Evolutionary conservation across 1,139 yeast species (phyloP).

Genomic region (Blastobotrys indianensis): DNA sequence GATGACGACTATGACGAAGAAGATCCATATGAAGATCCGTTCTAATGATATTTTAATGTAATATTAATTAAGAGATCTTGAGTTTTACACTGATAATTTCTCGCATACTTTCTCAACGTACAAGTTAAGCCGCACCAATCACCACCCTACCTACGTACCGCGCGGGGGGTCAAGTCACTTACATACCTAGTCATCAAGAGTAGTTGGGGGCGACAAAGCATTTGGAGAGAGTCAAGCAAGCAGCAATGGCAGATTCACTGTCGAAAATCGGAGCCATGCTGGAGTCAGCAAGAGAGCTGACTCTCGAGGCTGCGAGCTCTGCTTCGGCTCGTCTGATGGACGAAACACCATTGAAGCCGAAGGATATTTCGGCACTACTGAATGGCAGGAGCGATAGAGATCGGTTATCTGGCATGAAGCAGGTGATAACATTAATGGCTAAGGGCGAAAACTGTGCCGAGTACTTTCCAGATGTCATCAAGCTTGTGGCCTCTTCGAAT

Average conservation of each 20-base stretch:
- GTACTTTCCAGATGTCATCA: slow-evolving; percentile 83
- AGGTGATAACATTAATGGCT: slow-evolving; percentile 61
- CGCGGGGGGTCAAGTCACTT: not conserved
- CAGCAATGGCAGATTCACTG: slow-evolving; percentile 47
- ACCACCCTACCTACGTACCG: too few relatives aligned
- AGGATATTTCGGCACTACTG: slow-evolving; percentile 60
- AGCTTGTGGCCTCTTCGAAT: slow-evolving; percentile 72
- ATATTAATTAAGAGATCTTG: too few relatives aligned
- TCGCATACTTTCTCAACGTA: too few relatives aligned
- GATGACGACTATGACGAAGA: slow-evolving; percentile 93
- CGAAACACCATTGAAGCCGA: slow-evolving; percentile 46
- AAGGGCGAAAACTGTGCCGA: slow-evolving; percentile 56
- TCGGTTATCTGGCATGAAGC: slow-evolving; percentile 66
- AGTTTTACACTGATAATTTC: too few relatives aligned
- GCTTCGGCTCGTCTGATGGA: slow-evolving; percentile 55
- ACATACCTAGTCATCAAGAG: not conserved
- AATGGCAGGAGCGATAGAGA: slow-evolving; percentile 71
- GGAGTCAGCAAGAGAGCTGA: slow-evolving; percentile 75
- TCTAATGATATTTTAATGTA: too few relatives aligned
- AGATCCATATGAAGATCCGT: slow-evolving; percentile 96
- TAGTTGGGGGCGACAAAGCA: not conserved
- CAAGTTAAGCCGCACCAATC: too few relatives aligned
- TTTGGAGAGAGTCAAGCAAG: not conserved
- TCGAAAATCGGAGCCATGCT: slow-evolving; percentile 51
- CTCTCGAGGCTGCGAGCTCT: slow-evolving; percentile 75